phyloP scores from a whole-genome alignment of 164 flowering plant genomes.

The Sextonia rubra region DNA sequence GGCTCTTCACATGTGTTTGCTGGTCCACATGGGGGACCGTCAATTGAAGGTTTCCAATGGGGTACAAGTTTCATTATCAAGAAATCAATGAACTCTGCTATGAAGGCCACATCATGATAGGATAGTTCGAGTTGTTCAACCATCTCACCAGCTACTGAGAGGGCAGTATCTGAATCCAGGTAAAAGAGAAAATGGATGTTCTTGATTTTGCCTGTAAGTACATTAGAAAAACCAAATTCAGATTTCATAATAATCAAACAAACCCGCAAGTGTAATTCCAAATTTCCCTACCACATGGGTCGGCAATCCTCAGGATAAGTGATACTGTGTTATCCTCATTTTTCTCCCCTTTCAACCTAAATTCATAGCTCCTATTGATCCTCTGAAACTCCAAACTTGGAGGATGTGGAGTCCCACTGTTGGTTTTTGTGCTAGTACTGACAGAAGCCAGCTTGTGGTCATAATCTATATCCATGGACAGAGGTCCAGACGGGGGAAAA shows the following conservation, averaged over 20 bases:
- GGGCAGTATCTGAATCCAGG: slow-evolving; percentile 58
- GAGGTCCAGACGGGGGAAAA: slow-evolving; percentile 24
- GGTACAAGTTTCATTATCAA: slow-evolving; percentile 51
- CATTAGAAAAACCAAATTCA: neutral
- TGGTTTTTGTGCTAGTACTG: slow-evolving; percentile 21
- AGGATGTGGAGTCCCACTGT: slow-evolving; percentile 17
- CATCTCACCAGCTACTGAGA: slow-evolving; percentile 71
- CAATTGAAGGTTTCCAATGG: slow-evolving; percentile 35
- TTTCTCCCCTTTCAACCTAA: slow-evolving; percentile 49
- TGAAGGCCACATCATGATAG: slow-evolving; percentile 41
- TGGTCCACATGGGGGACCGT: slow-evolving; percentile 14
- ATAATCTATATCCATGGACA: slow-evolving; percentile 54
- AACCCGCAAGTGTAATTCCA: neutral
- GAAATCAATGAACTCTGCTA: slow-evolving; percentile 57
- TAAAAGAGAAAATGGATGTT: slow-evolving; percentile 59
- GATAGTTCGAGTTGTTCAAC: slow-evolving; percentile 58
- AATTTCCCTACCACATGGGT: slow-evolving; percentile 36
- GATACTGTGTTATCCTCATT: slow-evolving; percentile 41
- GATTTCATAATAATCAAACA: neutral
- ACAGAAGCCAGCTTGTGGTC: slow-evolving; percentile 28
- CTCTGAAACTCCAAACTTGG: slow-evolving; percentile 36
- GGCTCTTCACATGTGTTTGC: slow-evolving; percentile 14
- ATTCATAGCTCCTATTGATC: slow-evolving; percentile 35
- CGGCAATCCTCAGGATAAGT: slow-evolving; percentile 49
- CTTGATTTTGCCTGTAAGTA: slow-evolving; percentile 43